Evolutionary conservation across 2,329 filamentous ascomycete genomes (phyloP).

Genomic region (Calonectria montana): DNA sequence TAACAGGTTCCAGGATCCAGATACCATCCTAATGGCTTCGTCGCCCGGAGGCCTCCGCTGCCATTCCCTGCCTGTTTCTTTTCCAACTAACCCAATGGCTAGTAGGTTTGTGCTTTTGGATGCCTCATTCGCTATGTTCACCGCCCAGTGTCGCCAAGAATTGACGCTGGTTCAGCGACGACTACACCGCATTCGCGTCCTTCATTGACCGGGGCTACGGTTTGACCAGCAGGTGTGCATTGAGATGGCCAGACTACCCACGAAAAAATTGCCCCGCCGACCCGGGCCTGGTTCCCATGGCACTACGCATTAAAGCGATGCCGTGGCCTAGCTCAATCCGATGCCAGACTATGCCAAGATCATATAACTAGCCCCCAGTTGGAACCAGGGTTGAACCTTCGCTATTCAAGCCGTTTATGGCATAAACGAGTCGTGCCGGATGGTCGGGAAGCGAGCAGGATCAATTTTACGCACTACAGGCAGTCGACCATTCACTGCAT

Average conservation of each 20-base stretch:
- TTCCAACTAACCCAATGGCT: neutral
- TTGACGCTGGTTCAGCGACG: constrained; percentile 23
- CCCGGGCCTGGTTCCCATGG: constrained; percentile 3
- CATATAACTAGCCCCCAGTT: constrained; percentile 6
- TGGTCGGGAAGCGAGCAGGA: constrained; percentile 1
- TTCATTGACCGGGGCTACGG: neutral
- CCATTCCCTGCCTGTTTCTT: neutral
- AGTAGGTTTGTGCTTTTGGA: neutral
- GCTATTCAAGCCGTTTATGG: neutral
- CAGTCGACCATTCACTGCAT: neutral
- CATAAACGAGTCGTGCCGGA: neutral
- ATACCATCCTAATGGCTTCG: neutral
- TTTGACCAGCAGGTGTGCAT: neutral
- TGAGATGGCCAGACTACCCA: constrained; percentile 12
- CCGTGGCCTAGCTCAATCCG: constrained; percentile 3
- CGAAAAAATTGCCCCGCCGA: neutral
- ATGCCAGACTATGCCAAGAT: neutral
- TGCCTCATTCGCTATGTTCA: neutral
- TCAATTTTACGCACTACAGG: neutral
- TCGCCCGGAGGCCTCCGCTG: neutral
- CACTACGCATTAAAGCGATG: neutral
- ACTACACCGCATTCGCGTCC: constrained; percentile 12
- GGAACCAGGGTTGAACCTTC: constrained; percentile 12
- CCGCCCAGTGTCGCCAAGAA: constrained; percentile 23
- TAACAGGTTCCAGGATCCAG: no score